These are phyloP conservation scores for Cryphonectria parasitica DNA, from an alignment of 2,329 filamentous ascomycete species.

Conservation along the genomic window DNA sequence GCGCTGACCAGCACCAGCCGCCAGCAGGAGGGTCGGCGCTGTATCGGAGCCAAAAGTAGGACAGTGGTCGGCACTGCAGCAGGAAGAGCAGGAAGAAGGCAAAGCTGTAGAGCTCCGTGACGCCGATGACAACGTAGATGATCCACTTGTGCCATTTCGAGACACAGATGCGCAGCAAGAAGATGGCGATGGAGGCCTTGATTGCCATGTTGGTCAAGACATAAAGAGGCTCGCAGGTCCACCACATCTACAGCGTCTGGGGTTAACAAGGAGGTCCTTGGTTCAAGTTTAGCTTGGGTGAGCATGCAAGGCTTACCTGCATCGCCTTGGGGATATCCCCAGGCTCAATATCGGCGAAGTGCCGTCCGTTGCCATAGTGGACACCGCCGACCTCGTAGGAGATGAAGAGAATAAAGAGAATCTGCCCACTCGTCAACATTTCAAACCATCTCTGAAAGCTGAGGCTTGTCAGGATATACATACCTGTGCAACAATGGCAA, in stretches of 20 bases:
- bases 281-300: background rate
- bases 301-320: background rate
- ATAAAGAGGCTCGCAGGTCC: background rate
- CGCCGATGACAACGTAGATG: background rate
- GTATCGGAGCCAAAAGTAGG: constrained; percentile 2
- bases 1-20: background rate
- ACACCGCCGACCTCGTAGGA: background rate
- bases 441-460: no score
- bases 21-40: background rate
- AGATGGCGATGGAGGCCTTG: constrained; percentile 8
- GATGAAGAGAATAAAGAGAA: background rate
- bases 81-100: constrained; percentile 6
- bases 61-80: background rate
- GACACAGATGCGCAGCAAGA: constrained; percentile 2
- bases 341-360: background rate
- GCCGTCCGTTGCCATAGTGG: background rate
- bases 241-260: background rate
- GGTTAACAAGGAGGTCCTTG: background rate
- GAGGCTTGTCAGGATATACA: background rate
- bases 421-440: background rate
- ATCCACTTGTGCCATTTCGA: constrained; percentile 1
- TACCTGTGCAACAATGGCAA: constrained; percentile 4
- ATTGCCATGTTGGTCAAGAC: constrained; percentile 1
- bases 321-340: background rate
- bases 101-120: constrained; percentile 2